Evolutionary conservation across 78 protist genomes (phyloP), one percentile per base, ranked within the genome.

Genomic region (Corallochytrium limacisporum): DNA sequence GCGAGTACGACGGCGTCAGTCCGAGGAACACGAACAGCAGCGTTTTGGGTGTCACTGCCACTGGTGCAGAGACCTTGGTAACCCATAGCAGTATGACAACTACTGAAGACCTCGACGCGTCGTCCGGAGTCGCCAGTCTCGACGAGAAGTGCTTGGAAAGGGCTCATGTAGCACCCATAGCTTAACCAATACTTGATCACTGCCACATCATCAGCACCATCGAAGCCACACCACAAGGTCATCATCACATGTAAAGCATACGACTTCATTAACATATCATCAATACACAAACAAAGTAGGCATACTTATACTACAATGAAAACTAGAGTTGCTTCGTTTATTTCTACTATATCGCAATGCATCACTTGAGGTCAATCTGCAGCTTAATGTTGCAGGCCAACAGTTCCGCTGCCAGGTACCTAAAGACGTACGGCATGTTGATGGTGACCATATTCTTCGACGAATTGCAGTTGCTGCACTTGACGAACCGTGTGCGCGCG

Each of bases 371-470:
- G 36, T 46, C 69, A 29, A 79, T 39, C 0, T 33, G 43, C 13
- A 73, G 43, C 39, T 50, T 42, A 35, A 92, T 74, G 65, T 83
- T 83, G 83, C 89, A 85, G 24, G 90, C 81, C 4, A 86, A 75
- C 7, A 94, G 73, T 70, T 94, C 98, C 15, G 84, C 70, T 9
- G 61, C 59, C 22, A 92, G 78, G 49, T 90, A 91, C 5, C 77
- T 65, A 62, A 89, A 77, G n/a, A 91, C 95, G 62, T 84, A 84
- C 20, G 96, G 96, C 4, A 93, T 1, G 4, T 69, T 24, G 37
- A 91, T 29, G 18, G 20, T 29, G 0, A 49, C 75, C 33, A 32
- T 29, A 20, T 12, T 54, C 10, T 15, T 24, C 12, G 69, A 37
- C 49, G 44, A 65, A 36, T 70, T 39, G 51, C 79, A 74, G 12